Conservation (phyloP, 768 basidiomycete genomes). For the Boletus bicolor region DNA sequence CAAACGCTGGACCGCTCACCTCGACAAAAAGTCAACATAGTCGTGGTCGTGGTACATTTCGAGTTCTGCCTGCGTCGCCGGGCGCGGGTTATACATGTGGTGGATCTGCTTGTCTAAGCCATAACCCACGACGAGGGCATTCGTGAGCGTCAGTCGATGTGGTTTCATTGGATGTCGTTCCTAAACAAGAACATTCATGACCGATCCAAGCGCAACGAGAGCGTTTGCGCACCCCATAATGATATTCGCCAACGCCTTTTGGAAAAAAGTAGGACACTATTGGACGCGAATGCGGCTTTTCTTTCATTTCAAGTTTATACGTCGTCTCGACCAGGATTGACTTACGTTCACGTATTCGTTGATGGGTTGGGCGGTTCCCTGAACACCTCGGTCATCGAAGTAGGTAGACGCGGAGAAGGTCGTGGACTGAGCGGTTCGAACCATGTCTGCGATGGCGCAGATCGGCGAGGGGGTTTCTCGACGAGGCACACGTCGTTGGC, state of each 20-base stretch:
- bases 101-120: slow-evolving; percentile 95
- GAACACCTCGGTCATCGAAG: slow-evolving; percentile 69
- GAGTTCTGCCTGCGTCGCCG: slow-evolving; percentile 87
- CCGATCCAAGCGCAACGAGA: background rate
- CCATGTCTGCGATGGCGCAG: slow-evolving; percentile 25
- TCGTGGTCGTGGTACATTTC: slow-evolving; percentile 91
- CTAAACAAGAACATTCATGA: slow-evolving; percentile 39
- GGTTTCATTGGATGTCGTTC: slow-evolving; percentile 99
- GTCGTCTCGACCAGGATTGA: slow-evolving; percentile 6
- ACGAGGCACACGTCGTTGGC: background rate
- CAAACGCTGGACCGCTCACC: slow-evolving; percentile 42
- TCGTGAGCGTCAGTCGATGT: slow-evolving; percentile 92
- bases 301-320: slow-evolving; percentile 18
- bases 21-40: slow-evolving; percentile 93
- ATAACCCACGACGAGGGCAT: slow-evolving; percentile 93
- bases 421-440: slow-evolving; percentile 35
- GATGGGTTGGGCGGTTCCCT: slow-evolving; percentile 74
- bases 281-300: slow-evolving; percentile 46
- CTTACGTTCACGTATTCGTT: slow-evolving; percentile 76
- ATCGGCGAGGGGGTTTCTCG: background rate
- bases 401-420: slow-evolving; percentile 75
- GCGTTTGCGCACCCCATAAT: slow-evolving; percentile 77
- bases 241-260: slow-evolving; percentile 88
- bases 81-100: slow-evolving; percentile 82
- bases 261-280: slow-evolving; percentile 97